A percentile compares a stretch with the other conserved stretches of the same genome.
Conservation (phyloP, 108 stramenopile species). For the Cyclostephanos invisitatus region DNA sequence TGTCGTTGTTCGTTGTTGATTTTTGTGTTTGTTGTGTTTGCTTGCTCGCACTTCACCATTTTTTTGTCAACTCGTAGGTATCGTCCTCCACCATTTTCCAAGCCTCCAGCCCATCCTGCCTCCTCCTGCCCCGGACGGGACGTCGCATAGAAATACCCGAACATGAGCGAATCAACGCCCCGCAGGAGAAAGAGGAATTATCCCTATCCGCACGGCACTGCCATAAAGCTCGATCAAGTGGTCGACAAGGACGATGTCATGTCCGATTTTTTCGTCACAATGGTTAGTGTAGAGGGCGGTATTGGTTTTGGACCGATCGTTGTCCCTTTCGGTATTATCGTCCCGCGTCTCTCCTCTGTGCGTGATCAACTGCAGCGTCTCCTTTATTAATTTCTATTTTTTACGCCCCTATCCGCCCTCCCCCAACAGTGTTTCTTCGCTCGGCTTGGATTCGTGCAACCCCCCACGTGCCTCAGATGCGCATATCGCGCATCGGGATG, state of each 20-base stretch:
- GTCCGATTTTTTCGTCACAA: constrained; percentile 44
- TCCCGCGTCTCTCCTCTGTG: background rate
- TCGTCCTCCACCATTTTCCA: too few relatives aligned
- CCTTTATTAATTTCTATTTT: background rate
- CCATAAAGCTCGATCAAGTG: constrained; percentile 13
- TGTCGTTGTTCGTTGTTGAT: too few relatives aligned
- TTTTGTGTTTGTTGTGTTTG: too few relatives aligned
- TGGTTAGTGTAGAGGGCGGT: constrained; percentile 30
- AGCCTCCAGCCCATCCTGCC: too few relatives aligned
- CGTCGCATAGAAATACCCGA: background rate
- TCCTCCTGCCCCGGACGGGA: background rate
- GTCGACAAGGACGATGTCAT: background rate
- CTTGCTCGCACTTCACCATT: too few relatives aligned
- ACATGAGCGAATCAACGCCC: constrained; percentile 13
- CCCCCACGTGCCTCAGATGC: constrained; percentile 73
- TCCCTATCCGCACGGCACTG: constrained; percentile 20
- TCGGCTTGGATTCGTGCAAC: constrained; percentile 78
- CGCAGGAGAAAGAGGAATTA: constrained; percentile 3
- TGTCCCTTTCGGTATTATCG: too few relatives aligned
- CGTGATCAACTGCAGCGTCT: background rate
- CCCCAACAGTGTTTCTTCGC: constrained; percentile 67
- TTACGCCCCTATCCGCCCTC: background rate
- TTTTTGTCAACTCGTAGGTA: too few relatives aligned
- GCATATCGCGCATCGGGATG: constrained; percentile 50
- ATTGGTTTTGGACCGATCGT: background rate